Evolutionary conservation across 257 asterid genomes (phyloP), one percentile per base, ranked within the genome.

Genomic region (Anisodus tanguticus): DNA sequence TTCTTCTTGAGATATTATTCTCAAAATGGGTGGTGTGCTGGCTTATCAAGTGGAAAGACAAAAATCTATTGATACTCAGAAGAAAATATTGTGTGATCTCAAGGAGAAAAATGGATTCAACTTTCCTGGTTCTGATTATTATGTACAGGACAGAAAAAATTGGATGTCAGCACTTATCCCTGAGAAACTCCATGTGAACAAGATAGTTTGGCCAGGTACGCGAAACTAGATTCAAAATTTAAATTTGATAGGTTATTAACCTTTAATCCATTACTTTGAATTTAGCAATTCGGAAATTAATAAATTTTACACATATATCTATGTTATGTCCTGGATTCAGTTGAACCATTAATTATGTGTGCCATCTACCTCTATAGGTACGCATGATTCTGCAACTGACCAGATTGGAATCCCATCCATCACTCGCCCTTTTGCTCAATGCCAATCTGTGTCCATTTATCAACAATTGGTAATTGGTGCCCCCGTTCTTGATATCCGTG

Each of bases 331-430:
- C 8, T n/a, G n/a, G n/a, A n/a, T n/a, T n/a, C n/a, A n/a, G 5
- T 6, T 60, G 35, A 60, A 60, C 31, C 11, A n/a, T 60, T n/a
- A 60, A 57, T n/a, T 7, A 60, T 7, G 67, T 8, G 9, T n/a
- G n/a, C 22, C 11, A 60, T 60, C 31, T 6, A 12, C 43, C 43
- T 19, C 1, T 47, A 5, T 26, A 74, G 99, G 98, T 0, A 96
- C 99, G 1, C 98, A 96, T 83, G 97, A 96, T 81, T 96, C 98
- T 13, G 98, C 98, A 37, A 96, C 98, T 10, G 84, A 96, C 89
- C 63, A 92, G 85, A 94, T 95, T 63, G 99, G 98, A 2, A 89
- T 96, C 71, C 97, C 94, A 2, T 19, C 87, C 59, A 86, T 96
- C 31, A 82, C 93, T 43, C 92, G 99, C 16, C 98, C 97, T 15